Base-by-base conservation (phyloP, 2,329 filamentous ascomycete species). In the Dactylellina cionopaga region DNA sequence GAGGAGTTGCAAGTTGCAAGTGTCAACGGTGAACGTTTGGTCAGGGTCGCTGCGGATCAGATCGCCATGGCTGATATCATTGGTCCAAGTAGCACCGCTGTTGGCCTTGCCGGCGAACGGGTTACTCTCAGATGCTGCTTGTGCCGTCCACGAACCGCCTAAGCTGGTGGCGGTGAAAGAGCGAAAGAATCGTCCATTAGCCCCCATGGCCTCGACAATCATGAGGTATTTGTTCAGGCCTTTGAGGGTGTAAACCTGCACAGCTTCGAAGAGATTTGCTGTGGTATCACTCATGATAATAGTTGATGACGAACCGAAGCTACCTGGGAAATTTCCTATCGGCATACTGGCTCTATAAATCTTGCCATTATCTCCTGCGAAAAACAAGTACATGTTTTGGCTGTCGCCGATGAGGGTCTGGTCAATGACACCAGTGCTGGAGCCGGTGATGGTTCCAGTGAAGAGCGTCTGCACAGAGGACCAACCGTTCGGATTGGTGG, bases 61-160 rank as follows among this genome's bases (percentile, higher is more conserved):
- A 72, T 90, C 88, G 33, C 88, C 88, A 76, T 89, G 58, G 25
- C 85, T 87, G 77, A 90, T 89, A 70, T 88, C 86, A 77, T 88
- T 85, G 47, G 87, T 88, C 88, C 88, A 90, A 15, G 83, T 83
- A 0, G 86, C 86, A 31, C 85, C 87, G 49, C 84, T 88, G 80
- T 89, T 89, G 25, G 83, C 85, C 81, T 87, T 88, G 76, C 88
- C 86, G 15, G 87, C 87, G 69, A 90, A 90, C 0, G 88, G 87
- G 87, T n/a, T n/a, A n/a, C n/a, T n/a, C n/a, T n/a, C n/a, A n/a
- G n/a, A n/a, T n/a, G n/a, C n/a, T n/a, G n/a, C 85, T 76, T 89
- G 84, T 6, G 83, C 75, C 0, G 85, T 87, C 88, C 88, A 90
- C 3, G 78, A 52, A 7, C 88, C 88, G 35, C 78, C 77, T 5